Evolutionary conservation across 164 flowering plant genomes (phyloP).

Genomic region (Umbellularia californica): DNA sequence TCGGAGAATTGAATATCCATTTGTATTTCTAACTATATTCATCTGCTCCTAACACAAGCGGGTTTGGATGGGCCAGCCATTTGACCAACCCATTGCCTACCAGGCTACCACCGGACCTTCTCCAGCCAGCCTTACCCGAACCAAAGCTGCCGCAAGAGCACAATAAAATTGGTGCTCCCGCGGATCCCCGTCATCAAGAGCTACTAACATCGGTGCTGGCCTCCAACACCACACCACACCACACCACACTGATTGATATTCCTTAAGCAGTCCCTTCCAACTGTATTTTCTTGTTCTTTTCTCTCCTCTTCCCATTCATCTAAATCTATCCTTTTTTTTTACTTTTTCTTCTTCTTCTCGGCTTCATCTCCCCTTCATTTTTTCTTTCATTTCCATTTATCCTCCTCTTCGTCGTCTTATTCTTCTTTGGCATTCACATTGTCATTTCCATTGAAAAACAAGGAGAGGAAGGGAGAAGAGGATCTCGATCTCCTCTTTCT

Average conservation of each 20-base stretch:
- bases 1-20: too few species aligned
- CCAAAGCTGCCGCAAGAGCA: background rate
- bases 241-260: too few species aligned
- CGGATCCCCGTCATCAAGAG: background rate
- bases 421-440: background rate
- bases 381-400: too few species aligned
- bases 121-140: too few species aligned
- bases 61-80: too few species aligned
- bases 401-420: background rate
- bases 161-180: background rate
- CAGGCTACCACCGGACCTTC: too few species aligned
- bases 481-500: background rate
- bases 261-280: constrained; percentile 8
- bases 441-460: background rate
- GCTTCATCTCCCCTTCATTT: background rate
- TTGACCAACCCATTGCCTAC: too few species aligned
- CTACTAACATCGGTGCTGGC: background rate
- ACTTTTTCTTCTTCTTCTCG: background rate
- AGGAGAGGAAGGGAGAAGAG: constrained; percentile 1
- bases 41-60: too few species aligned
- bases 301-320: background rate
- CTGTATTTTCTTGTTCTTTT: constrained; percentile 13
- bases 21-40: too few species aligned
- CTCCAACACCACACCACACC: background rate
- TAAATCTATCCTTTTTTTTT: background rate